phyloP scores from a whole-genome alignment of 73 alveolate species.

The Halteria grandinella region DNA sequence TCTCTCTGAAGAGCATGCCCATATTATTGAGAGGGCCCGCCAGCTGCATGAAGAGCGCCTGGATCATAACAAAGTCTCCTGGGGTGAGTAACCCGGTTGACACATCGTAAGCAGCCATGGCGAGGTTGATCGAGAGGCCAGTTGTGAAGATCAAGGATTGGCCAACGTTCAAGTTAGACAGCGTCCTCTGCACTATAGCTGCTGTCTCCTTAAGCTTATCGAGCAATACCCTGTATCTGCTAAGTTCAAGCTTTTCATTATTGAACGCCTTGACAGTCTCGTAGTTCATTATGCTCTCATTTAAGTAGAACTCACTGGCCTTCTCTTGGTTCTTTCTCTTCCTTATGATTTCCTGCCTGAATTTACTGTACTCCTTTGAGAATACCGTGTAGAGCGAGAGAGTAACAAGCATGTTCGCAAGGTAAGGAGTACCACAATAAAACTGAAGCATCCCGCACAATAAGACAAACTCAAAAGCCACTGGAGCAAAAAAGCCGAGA shows the following conservation, averaged over 20 bases:
- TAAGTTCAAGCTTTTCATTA: slow-evolving; percentile 77
- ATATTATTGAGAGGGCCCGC: slow-evolving; percentile 77
- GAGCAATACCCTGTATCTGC: slow-evolving; percentile 63
- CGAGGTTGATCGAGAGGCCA: slow-evolving; percentile 82
- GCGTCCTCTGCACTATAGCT: slow-evolving; percentile 58
- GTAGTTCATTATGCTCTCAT: slow-evolving; percentile 77
- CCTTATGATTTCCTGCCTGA: slow-evolving; percentile 72
- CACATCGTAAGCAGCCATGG: slow-evolving; percentile 78
- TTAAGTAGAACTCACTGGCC: slow-evolving; percentile 75
- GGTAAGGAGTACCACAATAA: slow-evolving; percentile 75
- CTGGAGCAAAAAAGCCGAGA: slow-evolving; percentile 65
- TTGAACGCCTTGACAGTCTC: slow-evolving; percentile 86
- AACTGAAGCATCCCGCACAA: slow-evolving; percentile 63
- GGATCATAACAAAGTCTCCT: slow-evolving; percentile 88
- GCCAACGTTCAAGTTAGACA: slow-evolving; percentile 74
- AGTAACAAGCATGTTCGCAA: slow-evolving; percentile 64
- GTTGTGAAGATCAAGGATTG: slow-evolving; percentile 65
- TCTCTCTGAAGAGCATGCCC: slow-evolving; percentile 86
- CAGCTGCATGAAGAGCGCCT: slow-evolving; percentile 80
- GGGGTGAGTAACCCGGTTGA: slow-evolving; percentile 79
- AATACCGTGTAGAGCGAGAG: slow-evolving; percentile 68
- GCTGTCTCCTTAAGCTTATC: slow-evolving; percentile 57
- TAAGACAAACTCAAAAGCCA: slow-evolving; percentile 66
- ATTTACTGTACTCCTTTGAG: slow-evolving; percentile 63
- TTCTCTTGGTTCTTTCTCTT: slow-evolving; percentile 72